Conservation (phyloP, 2,329 filamentous ascomycete species). For the Ascomycota sp. region DNA sequence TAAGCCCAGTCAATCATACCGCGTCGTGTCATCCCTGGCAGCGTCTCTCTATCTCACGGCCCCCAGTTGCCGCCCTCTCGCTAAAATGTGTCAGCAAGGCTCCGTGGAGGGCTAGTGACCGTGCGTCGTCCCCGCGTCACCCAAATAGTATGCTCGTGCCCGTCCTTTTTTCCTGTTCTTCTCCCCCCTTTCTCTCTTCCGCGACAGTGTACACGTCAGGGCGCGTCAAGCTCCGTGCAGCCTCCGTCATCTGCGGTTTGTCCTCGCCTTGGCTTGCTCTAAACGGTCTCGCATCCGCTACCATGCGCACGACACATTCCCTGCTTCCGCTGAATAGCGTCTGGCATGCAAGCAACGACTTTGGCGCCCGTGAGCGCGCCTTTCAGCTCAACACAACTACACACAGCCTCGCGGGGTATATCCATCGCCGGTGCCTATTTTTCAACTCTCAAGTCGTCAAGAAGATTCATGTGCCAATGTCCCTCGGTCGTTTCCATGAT, state of each 20-base stretch:
- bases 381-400: slow-evolving; percentile 14
- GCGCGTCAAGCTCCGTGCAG: slow-evolving; percentile 2
- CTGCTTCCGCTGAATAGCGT: no score
- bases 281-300: slow-evolving; percentile 14
- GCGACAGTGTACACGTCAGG: not conserved
- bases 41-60: no score
- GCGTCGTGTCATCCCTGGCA: no score
- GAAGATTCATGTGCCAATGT: slow-evolving; percentile 15
- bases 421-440: slow-evolving; percentile 20
- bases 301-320: slow-evolving; percentile 4
- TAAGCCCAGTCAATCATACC: slow-evolving; percentile 11
- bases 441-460: slow-evolving; percentile 13
- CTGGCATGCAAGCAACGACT: not conserved
- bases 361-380: slow-evolving; percentile 4
- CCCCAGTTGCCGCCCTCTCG: no score
- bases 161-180: slow-evolving; percentile 1
- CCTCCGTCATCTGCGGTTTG: slow-evolving; percentile 4
- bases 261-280: slow-evolving; percentile 8
- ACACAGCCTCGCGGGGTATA: slow-evolving; percentile 20
- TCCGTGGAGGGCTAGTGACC: no score
- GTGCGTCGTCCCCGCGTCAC: no score
- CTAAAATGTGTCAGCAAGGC: no score
- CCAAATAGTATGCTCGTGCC: no score
- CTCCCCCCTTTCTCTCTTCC: slow-evolving; percentile 3
- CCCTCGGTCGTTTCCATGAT: slow-evolving; percentile 14